A percentile compares a stretch with the other conserved stretches of the same genome.
Conservation (phyloP, 768 basidiomycete genomes). For the Calocybe gangraenosa region DNA sequence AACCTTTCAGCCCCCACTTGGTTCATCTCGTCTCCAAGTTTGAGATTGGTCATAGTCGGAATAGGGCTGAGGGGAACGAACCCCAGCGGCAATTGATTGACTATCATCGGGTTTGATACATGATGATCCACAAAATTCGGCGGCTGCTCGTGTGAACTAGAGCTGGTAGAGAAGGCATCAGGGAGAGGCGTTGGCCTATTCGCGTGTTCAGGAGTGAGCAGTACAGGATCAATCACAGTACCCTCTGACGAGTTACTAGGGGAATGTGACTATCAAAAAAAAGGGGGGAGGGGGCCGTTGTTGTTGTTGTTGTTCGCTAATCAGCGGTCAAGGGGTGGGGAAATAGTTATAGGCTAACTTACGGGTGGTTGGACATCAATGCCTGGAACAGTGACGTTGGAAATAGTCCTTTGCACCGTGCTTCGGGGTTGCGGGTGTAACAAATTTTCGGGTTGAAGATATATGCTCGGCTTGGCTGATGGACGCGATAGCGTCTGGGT, state of each 20-base stretch:
- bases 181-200: conserved; percentile 17
- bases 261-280: conserved; percentile 44
- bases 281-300: no score
- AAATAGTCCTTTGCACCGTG: conserved; percentile 22
- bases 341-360: conserved; percentile 15
- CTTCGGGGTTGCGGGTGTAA: conserved; percentile 11
- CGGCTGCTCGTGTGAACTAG: neutral
- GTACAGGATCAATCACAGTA: conserved; percentile 30
- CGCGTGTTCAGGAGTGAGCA: conserved; percentile 41
- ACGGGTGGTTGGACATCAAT: conserved; percentile 48
- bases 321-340: no score
- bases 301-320: no score
- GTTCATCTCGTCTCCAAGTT: conserved; percentile 2
- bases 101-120: conserved; percentile 1
- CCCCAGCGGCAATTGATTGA: conserved; percentile 30
- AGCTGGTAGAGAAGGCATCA: conserved; percentile 13
- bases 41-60: conserved; percentile 5
- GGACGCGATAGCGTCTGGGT: conserved; percentile 14
- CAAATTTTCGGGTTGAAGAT: conserved; percentile 1
- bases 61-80: conserved; percentile 37
- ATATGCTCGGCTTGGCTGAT: conserved; percentile 12
- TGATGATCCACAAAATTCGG: neutral
- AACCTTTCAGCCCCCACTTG: conserved; percentile 1
- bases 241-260: conserved; percentile 29
- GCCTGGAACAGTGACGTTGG: conserved; percentile 32